Base-by-base conservation (phyloP, 164 flowering plant genomes). In the Echeveria elegans region DNA sequence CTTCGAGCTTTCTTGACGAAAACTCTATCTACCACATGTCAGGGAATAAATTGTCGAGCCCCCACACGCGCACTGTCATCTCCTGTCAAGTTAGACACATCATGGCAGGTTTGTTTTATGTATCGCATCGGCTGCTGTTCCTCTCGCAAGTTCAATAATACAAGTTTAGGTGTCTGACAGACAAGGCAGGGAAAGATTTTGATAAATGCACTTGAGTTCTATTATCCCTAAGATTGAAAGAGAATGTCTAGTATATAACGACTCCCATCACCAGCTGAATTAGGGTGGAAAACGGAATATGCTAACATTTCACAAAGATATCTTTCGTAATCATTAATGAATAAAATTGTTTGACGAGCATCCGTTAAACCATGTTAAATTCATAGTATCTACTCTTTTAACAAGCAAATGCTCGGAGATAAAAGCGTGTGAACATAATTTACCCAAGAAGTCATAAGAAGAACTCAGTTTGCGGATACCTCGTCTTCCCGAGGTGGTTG, bases 401-500 rank as follows among this genome's bases (percentile, higher is more conserved):
- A 50, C 31, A 8, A 53, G 31, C 16, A 29, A 10, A 14, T 16
- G 48, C 19, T 4, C 1, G 14, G 9, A 34, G 37, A 34, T 7
- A 7, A 34, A 34, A 34, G 7, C n/a, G 59, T 56, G 34, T 56
- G 61, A 56, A 56, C 61, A 11, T 56, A 26, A 29, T 26, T 56
- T 56, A 28, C 61, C 32, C 28, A 5, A 56, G 28, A 28, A 56
- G n/a, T 18, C 30, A 16, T 28, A 28, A 14, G 19, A 28, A 14
- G 19, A 56, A 26, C 28, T 28, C 18, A 56, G 61, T 28, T 56
- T 56, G 6, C 28, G 32, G 4, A 26, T 2, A 56, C 61, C 12
- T 56, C 18, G 61, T 56, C 32, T 56, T 56, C 61, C 61, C 32
- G 16, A 26, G 32, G 61, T 56, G 16, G 61, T 56, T 56, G 61